Evolutionary conservation across 768 basidiomycete species (phyloP).

Genomic region (Mycena indigotica): DNA sequence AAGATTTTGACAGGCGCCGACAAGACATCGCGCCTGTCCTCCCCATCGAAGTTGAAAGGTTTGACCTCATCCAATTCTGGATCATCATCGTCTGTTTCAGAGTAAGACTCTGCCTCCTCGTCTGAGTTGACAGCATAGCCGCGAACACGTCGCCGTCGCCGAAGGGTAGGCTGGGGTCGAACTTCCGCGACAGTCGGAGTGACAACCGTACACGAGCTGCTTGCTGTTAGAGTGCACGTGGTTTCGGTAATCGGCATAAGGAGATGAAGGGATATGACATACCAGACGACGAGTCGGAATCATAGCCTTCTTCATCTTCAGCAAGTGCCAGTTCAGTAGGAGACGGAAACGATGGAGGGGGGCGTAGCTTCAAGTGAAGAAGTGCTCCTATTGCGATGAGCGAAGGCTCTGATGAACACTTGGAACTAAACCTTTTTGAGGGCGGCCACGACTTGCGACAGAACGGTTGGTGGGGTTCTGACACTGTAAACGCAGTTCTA

Average conservation of each 20-base stretch:
- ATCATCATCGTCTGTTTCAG: slow-evolving; percentile 29
- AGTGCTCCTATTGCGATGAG: slow-evolving; percentile 21
- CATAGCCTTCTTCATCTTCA: slow-evolving; percentile 13
- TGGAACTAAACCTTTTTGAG: slow-evolving; percentile 36
- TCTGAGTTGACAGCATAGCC: slow-evolving; percentile 49
- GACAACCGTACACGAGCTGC: slow-evolving; percentile 18
- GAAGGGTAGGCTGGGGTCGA: slow-evolving; percentile 21
- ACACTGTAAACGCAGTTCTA: slow-evolving; percentile 51
- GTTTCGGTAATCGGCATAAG: neutral
- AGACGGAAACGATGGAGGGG: slow-evolving; percentile 22
- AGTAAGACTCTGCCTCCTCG: slow-evolving; percentile 33
- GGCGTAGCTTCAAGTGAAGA: slow-evolving; percentile 17
- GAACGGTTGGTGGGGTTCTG: slow-evolving; percentile 35
- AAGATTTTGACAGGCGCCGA: slow-evolving; percentile 14
- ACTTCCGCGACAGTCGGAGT: slow-evolving; percentile 23
- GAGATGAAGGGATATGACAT: neutral
- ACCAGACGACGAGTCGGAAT: slow-evolving; percentile 17
- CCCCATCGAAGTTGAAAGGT: slow-evolving; percentile 22
- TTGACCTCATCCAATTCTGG: slow-evolving; percentile 26
- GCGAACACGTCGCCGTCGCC: slow-evolving; percentile 34
- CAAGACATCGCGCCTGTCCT: slow-evolving; percentile 13
- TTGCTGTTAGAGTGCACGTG: neutral
- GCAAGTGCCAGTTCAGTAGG: neutral
- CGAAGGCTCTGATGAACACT: neutral
- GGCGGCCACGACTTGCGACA: slow-evolving; percentile 38